Percentiles rank a stretch among this genome's conserved stretches.
Conservation (phyloP, 2,329 filamentous ascomycete genomes). For the Ophiostoma quercus region DNA sequence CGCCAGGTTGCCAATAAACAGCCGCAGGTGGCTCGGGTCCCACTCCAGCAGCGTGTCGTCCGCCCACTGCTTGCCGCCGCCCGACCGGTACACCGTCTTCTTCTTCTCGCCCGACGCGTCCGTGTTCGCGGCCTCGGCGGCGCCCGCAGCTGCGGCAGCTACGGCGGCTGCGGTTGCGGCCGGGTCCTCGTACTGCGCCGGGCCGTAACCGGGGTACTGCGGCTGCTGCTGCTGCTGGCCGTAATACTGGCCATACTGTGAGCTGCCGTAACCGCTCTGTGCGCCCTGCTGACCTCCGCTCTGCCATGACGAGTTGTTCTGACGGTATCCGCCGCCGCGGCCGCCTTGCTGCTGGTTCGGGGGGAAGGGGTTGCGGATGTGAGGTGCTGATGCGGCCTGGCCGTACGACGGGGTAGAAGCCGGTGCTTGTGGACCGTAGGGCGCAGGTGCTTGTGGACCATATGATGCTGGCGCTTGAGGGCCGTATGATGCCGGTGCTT, state of each 20-base stretch:
- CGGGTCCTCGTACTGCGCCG: not conserved
- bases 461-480: conserved; percentile 2
- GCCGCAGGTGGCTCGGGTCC: conserved; percentile 88
- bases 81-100: conserved; percentile 82
- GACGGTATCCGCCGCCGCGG: conserved; percentile 42
- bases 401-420: not conserved
- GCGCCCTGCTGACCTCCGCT: conserved; percentile 31
- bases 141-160: not conserved
- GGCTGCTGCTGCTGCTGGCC: conserved; percentile 19
- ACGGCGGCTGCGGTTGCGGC: not conserved
- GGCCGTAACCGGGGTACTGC: conserved; percentile 10
- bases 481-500: conserved; percentile 11
- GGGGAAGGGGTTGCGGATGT: conserved; percentile 67
- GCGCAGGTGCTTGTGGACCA: not conserved
- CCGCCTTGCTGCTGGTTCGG: conserved; percentile 26
- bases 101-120: conserved; percentile 52
- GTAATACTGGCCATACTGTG: conserved; percentile 18
- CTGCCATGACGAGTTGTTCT: conserved; percentile 92
- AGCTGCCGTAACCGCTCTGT: not conserved
- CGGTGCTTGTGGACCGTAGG: conserved; percentile 18
- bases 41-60: conserved; percentile 87
- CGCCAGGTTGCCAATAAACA: conserved; percentile 94
- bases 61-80: conserved; percentile 88
- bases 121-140: conserved; percentile 24
- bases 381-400: conserved; percentile 33